phyloP scores from a whole-genome alignment of 2,329 filamentous ascomycete species.

The Nothophaeocryptopus gaeumannii region DNA sequence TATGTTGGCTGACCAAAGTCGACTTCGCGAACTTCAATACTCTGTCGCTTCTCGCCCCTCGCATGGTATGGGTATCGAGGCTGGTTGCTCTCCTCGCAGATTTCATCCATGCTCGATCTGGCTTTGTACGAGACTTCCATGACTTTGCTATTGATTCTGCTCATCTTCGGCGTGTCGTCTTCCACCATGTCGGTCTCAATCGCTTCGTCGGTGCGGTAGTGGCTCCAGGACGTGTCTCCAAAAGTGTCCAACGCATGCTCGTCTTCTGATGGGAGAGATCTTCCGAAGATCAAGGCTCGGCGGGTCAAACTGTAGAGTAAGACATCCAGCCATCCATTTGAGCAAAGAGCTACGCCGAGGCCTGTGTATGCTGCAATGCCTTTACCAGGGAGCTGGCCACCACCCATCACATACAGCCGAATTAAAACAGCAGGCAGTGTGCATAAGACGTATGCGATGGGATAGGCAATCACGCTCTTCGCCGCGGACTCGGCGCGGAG shows the following conservation, averaged over 20 bases:
- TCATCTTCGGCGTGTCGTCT: no score
- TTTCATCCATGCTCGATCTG: no score
- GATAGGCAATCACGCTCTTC: slow-evolving; percentile 56
- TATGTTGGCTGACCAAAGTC: no score
- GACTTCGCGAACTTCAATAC: no score
- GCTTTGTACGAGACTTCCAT: no score
- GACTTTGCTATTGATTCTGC: no score
- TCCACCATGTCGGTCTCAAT: no score
- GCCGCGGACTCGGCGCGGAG: slow-evolving; percentile 50
- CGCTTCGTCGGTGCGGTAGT: background rate
- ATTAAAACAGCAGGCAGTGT: slow-evolving; percentile 63
- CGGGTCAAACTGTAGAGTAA: slow-evolving; percentile 57
- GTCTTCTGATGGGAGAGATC: slow-evolving; percentile 3
- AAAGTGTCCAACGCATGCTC: slow-evolving; percentile 18
- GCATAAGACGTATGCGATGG: slow-evolving; percentile 64
- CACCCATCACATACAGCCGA: slow-evolving; percentile 60
- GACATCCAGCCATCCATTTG: slow-evolving; percentile 57
- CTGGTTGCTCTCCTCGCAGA: no score
- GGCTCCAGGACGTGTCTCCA: slow-evolving; percentile 3
- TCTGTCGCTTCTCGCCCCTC: no score
- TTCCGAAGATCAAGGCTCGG: slow-evolving; percentile 18
- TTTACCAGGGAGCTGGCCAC: background rate
- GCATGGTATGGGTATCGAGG: no score
- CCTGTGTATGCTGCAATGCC: slow-evolving; percentile 35
- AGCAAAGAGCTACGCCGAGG: slow-evolving; percentile 55